Base-by-base conservation (phyloP, 2,329 filamentous ascomycete genomes). In the Cordyceps javanica region DNA sequence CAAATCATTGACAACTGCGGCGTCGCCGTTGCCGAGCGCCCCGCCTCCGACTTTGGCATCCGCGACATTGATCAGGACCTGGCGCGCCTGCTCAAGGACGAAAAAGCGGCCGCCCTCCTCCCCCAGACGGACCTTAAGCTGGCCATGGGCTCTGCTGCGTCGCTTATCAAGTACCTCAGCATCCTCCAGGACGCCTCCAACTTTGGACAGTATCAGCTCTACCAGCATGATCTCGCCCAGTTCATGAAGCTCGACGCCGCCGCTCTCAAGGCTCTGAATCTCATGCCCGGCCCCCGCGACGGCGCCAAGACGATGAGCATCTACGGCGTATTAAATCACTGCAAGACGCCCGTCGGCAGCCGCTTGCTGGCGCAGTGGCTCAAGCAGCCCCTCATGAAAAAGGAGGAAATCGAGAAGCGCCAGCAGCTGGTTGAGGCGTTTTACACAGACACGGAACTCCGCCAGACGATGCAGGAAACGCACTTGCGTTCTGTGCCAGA, bases 211-310 rank as follows among this genome's bases (percentile, higher is more conserved):
- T 99, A 95, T 68, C 90, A 93, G 70, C 82, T 99, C 16, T 99
- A 97, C 68, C 94, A 99, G 72, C 94, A 99, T 72, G 94, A 99
- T 68, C 76, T 99, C 45, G 88, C 92, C 2, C 92, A 99, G 67
- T 99, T 91, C 71, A 99, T 99, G 94, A 99, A 97, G 73, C 80
- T 99, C 5, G 94, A 99, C 72, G 91, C 95, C 0, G 91, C 94
- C 1, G 94, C 94, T 0, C 77, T 99, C 44, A 93, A 95, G 67
- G 94, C 94, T 0, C 80, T 99, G 55, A 99, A 99, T 66, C 81
- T 99, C 38, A 97, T 99, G 92, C 95, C 94, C 5, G 93, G 94
- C 5, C 90, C 90, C 0, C 86, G 91, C 62, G 94, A 99, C 68
- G 94, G 94, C 2, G 83, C 91, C n/a, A 97, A 97, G 76, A 95